phyloP scores from a whole-genome alignment of 129 eudicot genomes.

The Smallanthus sonchifolius region DNA sequence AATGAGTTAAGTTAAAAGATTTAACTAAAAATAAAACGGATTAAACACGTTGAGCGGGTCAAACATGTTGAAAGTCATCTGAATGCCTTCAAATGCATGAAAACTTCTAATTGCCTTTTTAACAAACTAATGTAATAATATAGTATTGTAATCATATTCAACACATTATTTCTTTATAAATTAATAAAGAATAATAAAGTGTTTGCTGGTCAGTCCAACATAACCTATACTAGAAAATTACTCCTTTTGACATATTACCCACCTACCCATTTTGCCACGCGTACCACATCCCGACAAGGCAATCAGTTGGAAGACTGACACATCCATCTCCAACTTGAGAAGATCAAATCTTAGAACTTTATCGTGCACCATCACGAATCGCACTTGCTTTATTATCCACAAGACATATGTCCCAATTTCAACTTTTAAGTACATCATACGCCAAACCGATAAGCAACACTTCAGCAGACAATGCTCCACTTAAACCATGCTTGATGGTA shows the following conservation, averaged over 20 bases:
- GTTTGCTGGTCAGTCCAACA: no score
- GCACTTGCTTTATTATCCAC: slow-evolving; percentile 4
- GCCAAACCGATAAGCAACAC: not conserved
- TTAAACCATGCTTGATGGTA: not conserved
- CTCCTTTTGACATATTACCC: not conserved
- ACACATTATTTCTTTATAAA: no score
- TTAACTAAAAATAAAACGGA: no score
- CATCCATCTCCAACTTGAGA: not conserved
- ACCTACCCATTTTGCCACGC: not conserved
- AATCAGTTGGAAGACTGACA: slow-evolving; percentile 2
- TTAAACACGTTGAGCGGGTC: no score
- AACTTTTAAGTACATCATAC: slow-evolving; percentile 21
- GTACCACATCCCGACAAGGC: not conserved
- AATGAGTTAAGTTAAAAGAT: no score
- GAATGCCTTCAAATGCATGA: no score
- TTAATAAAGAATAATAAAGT: no score
- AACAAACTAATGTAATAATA: no score
- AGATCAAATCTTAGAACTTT: slow-evolving; percentile 9
- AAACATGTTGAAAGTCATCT: no score
- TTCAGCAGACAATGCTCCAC: slow-evolving; percentile 11
- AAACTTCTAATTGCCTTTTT: no score
- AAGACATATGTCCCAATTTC: slow-evolving; percentile 13
- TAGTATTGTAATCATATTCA: no score
- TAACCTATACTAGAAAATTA: not conserved
- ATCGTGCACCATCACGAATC: not conserved